Evolutionary conservation across 768 basidiomycete species (phyloP).

Genomic region (Candolleomyces eurysporus): DNA sequence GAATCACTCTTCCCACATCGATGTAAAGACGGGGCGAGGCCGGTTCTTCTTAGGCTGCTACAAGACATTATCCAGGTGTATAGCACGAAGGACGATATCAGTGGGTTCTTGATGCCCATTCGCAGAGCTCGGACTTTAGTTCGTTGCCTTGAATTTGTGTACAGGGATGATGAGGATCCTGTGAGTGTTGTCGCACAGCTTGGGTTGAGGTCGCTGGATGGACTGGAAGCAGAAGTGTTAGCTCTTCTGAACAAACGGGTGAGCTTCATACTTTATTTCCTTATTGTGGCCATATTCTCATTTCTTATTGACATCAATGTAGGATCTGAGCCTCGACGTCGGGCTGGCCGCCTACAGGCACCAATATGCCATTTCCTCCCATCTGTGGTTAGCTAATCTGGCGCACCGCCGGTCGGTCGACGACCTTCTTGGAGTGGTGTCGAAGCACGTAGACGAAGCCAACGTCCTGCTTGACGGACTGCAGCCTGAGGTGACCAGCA

Average conservation of each 20-base stretch:
- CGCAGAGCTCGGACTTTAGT: conserved; percentile 57
- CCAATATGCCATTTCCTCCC: conserved; percentile 54
- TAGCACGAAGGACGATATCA: conserved; percentile 19
- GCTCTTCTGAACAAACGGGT: conserved; percentile 43
- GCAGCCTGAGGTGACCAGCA: background rate
- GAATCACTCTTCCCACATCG: conserved; percentile 49
- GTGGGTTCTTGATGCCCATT: conserved; percentile 42
- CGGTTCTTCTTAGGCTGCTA: conserved; percentile 41
- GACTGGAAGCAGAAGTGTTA: conserved; percentile 41
- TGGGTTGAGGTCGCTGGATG: conserved; percentile 29
- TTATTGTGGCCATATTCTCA: background rate
- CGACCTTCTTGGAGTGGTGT: conserved; percentile 43
- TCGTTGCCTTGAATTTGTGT: conserved; percentile 51
- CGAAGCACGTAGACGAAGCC: conserved; percentile 53
- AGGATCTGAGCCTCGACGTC: conserved; percentile 36
- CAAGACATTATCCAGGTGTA: conserved; percentile 53
- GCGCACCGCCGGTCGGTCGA: conserved; percentile 54
- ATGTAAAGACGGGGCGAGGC: conserved; percentile 56
- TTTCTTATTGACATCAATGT: background rate
- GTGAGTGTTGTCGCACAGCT: conserved; percentile 13
- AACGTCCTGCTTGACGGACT: conserved; percentile 28
- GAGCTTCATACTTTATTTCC: conserved; percentile 11
- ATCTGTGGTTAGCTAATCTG: conserved; percentile 72
- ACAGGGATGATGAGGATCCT: conserved; percentile 30
- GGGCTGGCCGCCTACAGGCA: conserved; percentile 28